Base-by-base conservation (phyloP, 305 asterid species). In the Ilex paraguariensis region DNA sequence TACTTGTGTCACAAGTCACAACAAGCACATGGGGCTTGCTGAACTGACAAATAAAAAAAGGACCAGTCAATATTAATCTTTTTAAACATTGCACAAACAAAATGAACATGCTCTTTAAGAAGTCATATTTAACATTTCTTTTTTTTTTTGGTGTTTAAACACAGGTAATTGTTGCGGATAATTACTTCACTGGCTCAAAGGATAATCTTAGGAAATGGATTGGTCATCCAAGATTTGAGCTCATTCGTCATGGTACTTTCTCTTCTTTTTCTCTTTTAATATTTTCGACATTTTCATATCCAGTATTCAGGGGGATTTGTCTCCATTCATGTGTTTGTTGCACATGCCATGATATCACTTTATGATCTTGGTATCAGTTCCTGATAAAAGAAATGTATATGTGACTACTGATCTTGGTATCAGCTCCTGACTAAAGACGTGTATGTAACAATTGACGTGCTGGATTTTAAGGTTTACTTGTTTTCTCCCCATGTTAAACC, bases 171-270 rank as follows among this genome's bases (percentile, higher is more conserved):
- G 58, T 54, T 54, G 58, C 58, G 0, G 58, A 54, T 14, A 54
- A 54, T 54, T 54, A n/a, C 33, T 54, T 54, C 31, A 54, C 58
- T 3, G 58, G 58, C 31, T n/a, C 58, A 54, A 54, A 54, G 58
- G 58, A 54, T 10, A 54, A 54, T 30, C 58, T 54, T 21, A 15
- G 13, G n/a, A 15, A 54, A 30, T 54, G 58, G 58, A 54, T 54
- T 54, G 58, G 33, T 30, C 58, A 54, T 54, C 31, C 58, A 15
- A 54, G 58, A 54, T 54, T 54, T 30, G 58, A 54, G 32, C 58
- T 54, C 33, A 54, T 54, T 15, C 58, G 58, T 30, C 58, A 54
- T 54, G 58, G 58, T 54, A 15, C 12, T 21, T 54, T 7, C 12
- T 16, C 5, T n/a, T 7, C 16, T 49, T 49, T 49, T 49, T 49